Evolutionary conservation across 495 filamentous ascomycete species (phyloP).

Genomic region (Aspergillus ellipticus): DNA sequence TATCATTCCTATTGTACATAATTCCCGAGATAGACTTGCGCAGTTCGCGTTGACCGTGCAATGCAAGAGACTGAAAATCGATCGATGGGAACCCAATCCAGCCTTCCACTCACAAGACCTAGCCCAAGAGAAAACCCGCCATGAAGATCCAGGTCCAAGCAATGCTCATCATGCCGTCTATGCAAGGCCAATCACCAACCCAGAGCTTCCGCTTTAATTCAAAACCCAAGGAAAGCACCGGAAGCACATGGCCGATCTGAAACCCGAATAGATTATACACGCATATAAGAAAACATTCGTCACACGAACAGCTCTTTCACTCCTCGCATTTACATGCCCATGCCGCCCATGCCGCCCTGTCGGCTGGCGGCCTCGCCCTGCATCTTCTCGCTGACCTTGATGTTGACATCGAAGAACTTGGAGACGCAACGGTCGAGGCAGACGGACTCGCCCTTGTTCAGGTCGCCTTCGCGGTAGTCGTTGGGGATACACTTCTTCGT

Average conservation of each 20-base stretch:
- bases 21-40: slow-evolving; percentile 11
- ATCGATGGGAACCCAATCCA: background rate
- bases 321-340: slow-evolving; percentile 46
- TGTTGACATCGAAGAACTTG: slow-evolving; percentile 98
- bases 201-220: background rate
- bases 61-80: background rate
- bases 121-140: background rate
- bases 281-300: slow-evolving; percentile 1
- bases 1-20: slow-evolving; percentile 26
- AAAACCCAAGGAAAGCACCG: background rate
- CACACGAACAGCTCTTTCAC: slow-evolving; percentile 8
- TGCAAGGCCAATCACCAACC: background rate
- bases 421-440: slow-evolving; percentile 93
- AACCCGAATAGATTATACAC: slow-evolving; percentile 8
- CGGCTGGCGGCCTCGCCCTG: slow-evolving; percentile 57
- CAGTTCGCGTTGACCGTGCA: background rate
- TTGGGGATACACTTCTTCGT: slow-evolving; percentile 85
- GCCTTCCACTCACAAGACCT: background rate
- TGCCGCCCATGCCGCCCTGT: slow-evolving; percentile 45
- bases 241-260: slow-evolving; percentile 5
- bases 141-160: background rate
- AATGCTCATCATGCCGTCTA: background rate
- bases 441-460: slow-evolving; percentile 97
- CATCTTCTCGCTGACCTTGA: slow-evolving; percentile 87
- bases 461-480: slow-evolving; percentile 88